Conservation (phyloP, 345 rosid genomes). For the Garcia nutans region DNA sequence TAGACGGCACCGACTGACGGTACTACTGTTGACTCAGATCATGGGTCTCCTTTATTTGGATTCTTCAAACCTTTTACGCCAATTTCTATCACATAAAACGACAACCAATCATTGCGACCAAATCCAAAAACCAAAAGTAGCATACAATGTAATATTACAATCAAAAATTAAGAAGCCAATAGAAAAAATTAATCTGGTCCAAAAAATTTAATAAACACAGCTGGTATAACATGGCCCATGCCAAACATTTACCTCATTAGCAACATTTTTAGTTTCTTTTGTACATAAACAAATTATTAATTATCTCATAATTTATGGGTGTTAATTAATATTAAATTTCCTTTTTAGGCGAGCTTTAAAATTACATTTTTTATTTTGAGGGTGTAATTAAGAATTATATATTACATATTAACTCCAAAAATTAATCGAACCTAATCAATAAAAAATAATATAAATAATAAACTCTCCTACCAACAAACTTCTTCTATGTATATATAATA, state of each 20-base stretch:
- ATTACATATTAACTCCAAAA: no score
- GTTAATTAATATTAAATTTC: no score
- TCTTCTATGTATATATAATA: no score
- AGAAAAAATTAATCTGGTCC: neutral
- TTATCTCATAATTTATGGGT: no score
- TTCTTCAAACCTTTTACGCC: neutral
- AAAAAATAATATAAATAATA: no score
- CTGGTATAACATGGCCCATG: slow-evolving; percentile 1
- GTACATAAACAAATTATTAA: no score
- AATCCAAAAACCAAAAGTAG: neutral
- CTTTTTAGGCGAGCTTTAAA: no score
- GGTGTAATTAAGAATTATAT: no score
- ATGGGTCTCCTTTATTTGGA: neutral
- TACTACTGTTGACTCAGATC: no score
- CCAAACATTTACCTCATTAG: neutral
- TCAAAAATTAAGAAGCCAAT: neutral
- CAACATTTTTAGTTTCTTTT: neutral
- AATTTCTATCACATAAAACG: neutral
- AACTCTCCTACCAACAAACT: no score
- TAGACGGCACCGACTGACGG: slow-evolving; percentile 19
- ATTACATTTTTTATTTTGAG: no score
- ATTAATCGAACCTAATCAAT: no score
- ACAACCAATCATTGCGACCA: neutral
- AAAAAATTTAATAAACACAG: neutral
- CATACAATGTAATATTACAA: neutral